Conservation (phyloP, 768 basidiomycete genomes). For the Agrocybe praecox region DNA sequence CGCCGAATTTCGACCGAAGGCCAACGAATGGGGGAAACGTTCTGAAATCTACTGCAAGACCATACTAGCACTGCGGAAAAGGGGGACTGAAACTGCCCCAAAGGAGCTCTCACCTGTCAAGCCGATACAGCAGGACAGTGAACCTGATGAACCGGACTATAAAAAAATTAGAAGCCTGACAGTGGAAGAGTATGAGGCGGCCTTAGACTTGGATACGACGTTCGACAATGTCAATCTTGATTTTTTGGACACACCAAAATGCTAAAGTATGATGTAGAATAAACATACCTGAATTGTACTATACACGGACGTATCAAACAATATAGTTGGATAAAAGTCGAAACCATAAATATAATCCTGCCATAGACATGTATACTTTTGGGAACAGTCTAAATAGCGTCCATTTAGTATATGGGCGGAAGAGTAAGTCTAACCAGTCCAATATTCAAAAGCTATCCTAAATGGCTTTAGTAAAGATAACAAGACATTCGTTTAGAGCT, state of each 20-base stretch:
- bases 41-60: constrained; percentile 71
- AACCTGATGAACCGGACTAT: not conserved
- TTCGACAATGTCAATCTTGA: constrained; percentile 50
- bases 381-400: constrained; percentile 9
- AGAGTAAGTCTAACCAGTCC: constrained; percentile 18
- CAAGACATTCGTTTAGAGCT: constrained; percentile 43
- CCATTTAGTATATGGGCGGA: constrained; percentile 9
- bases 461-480: constrained; percentile 4
- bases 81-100: not conserved
- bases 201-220: constrained; percentile 46
- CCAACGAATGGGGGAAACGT: constrained; percentile 83
- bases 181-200: constrained; percentile 56
- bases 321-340: not conserved
- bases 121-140: not conserved
- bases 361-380: constrained; percentile 16
- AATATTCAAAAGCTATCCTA: constrained; percentile 18
- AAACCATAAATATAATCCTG: constrained; percentile 12
- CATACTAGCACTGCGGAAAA: constrained; percentile 63
- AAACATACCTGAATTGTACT: not conserved
- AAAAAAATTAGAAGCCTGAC: constrained; percentile 45
- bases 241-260: constrained; percentile 10
- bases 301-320: not conserved
- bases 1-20: constrained; percentile 82
- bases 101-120: not conserved
- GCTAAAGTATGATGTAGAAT: not conserved